These are phyloP conservation scores for Trichosporon sp. DNA, from an alignment of 1,284 basidiomycete species.

Conservation along the genomic window DNA sequence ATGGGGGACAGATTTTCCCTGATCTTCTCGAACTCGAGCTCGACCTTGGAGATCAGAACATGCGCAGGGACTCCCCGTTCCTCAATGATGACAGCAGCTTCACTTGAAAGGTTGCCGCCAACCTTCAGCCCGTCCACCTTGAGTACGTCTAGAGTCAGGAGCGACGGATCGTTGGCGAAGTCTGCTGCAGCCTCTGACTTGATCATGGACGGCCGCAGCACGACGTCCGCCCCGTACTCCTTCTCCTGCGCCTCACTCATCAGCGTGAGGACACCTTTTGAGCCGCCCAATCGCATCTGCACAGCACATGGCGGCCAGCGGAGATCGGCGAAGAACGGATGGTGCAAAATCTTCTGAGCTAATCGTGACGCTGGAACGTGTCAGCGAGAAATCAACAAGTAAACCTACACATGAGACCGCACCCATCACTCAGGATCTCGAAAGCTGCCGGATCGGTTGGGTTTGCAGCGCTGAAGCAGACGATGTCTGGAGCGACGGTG, in stretches of 20 bases:
- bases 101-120: constrained; percentile 24
- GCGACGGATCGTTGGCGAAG: constrained; percentile 23
- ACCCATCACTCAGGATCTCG: constrained; percentile 34
- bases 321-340: constrained; percentile 14
- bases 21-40: constrained; percentile 23
- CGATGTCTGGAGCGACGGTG: constrained; percentile 24
- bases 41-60: constrained; percentile 20
- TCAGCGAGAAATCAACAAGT: not conserved
- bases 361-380: constrained; percentile 23
- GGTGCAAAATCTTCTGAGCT: constrained; percentile 21
- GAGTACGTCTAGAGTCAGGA: constrained; percentile 30
- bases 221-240: constrained; percentile 25
- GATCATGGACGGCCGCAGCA: constrained; percentile 37
- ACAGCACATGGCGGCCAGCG: constrained; percentile 22
- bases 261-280: constrained; percentile 36
- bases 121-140: constrained; percentile 24
- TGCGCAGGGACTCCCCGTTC: constrained; percentile 28
- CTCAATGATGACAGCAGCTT: constrained; percentile 29
- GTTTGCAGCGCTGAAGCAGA: constrained; percentile 22
- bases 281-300: constrained; percentile 35
- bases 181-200: constrained; percentile 23
- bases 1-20: constrained; percentile 15
- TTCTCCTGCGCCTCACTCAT: constrained; percentile 27
- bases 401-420: constrained; percentile 38
- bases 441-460: not conserved